phyloP scores from a whole-genome alignment of 257 asterid genomes.

The Solanum chilense region DNA sequence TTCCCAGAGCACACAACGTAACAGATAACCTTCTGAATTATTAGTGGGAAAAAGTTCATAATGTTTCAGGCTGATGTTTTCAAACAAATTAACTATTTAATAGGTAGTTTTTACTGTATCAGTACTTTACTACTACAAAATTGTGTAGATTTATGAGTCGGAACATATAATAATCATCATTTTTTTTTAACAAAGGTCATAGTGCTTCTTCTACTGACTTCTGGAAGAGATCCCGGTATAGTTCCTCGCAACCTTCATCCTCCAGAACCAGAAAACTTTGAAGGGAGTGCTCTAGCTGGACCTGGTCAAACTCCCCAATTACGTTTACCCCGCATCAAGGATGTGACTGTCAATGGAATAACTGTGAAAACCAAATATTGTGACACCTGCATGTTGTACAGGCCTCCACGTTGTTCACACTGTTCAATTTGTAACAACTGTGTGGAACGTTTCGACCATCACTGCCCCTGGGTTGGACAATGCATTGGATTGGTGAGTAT shows the following conservation, averaged over 20 bases:
- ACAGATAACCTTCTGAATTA: background rate
- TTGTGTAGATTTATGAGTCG: background rate
- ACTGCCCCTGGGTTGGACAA: slow-evolving; percentile 99
- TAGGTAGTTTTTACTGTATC: background rate
- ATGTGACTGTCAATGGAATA: slow-evolving; percentile 53
- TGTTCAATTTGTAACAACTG: slow-evolving; percentile 93
- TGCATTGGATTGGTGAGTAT: slow-evolving; percentile 78
- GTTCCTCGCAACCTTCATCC: slow-evolving; percentile 81
- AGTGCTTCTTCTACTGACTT: slow-evolving; percentile 64
- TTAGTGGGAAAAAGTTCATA: background rate
- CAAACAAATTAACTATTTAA: background rate
- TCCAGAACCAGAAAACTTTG: slow-evolving; percentile 66
- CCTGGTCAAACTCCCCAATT: slow-evolving; percentile 30
- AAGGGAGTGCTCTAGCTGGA: slow-evolving; percentile 31
- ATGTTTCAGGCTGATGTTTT: background rate
- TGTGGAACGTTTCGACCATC: slow-evolving; percentile 92
- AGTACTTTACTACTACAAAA: background rate
- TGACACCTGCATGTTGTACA: slow-evolving; percentile 76
- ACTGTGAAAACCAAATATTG: slow-evolving; percentile 78
- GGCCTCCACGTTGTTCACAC: slow-evolving; percentile 97
- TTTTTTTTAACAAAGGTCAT: slow-evolving; percentile 38
- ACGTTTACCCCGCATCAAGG: slow-evolving; percentile 65
- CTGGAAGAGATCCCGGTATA: slow-evolving; percentile 94
- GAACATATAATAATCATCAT: background rate
- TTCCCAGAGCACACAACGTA: background rate